A percentile compares a stretch with the other conserved stretches of the same genome.
phyloP scores from a whole-genome alignment of 352 stramenopile species.

The Plasmopara muralis region DNA sequence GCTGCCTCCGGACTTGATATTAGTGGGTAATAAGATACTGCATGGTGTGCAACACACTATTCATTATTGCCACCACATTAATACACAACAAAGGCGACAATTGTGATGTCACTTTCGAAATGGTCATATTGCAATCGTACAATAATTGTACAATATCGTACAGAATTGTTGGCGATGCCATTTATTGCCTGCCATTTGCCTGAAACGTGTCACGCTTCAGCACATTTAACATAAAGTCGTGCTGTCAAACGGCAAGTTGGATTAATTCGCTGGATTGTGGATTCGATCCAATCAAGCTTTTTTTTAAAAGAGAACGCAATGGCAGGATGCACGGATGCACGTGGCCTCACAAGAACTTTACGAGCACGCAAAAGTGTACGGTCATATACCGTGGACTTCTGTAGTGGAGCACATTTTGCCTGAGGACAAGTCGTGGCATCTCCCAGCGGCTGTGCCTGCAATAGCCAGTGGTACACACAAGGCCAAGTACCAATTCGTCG shows the following conservation, averaged over 20 bases:
- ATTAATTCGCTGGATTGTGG: constrained; percentile 66
- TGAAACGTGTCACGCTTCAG: constrained; percentile 62
- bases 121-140: constrained; percentile 22
- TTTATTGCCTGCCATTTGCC: constrained; percentile 36
- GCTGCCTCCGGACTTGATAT: constrained; percentile 47
- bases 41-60: no score
- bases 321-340: constrained; percentile 33
- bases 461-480: constrained; percentile 18
- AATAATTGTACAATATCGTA: neutral
- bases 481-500: constrained; percentile 23
- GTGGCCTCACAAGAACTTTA: constrained; percentile 30
- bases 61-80: no score
- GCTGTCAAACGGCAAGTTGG: constrained; percentile 48
- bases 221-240: constrained; percentile 54
- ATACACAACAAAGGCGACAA: no score
- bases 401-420: constrained; percentile 60
- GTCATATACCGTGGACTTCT: constrained; percentile 59
- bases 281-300: constrained; percentile 35
- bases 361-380: constrained; percentile 56
- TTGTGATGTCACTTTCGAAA: constrained; percentile 53
- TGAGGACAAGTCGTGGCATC: constrained; percentile 65
- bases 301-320: constrained; percentile 44
- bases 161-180: neutral
- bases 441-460: constrained; percentile 28
- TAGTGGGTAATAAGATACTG: no score